Base-by-base conservation (phyloP, 2,329 filamentous ascomycete genomes). In the Talaromyces sp. region DNA sequence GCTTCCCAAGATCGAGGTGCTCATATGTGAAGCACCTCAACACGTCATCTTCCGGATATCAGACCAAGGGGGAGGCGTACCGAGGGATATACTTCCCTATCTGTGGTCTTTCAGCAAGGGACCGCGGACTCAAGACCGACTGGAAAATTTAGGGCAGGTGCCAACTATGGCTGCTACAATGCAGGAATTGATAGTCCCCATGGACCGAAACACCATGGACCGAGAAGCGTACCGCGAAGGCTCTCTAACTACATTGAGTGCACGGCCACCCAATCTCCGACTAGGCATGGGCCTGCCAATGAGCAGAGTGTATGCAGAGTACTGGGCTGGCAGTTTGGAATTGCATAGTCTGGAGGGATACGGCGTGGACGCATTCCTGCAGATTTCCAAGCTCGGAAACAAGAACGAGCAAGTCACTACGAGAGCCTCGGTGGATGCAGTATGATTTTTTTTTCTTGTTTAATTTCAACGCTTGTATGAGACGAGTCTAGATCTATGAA, bases 101-200 rank as follows among this genome's bases (percentile, higher is more conserved):
- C 82, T 99, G 6, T 99, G 95, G 94, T 96, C 92, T 27, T 99
- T 99, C 73, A 92, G 88, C 75, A 97, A 97, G 76, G 93, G 93
- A 0, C 91, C 92, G 1, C 86, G 91, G 38, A 89, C 87, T 61
- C 82, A 88, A 65, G 84, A 86, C 62, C 86, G 91, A 3, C 82
- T 97, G n/a, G 81, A 90, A 67, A 97, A 97, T 72, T 83, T 99
- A 9, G 85, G 85, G 11, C 86, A 88, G 64, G 93, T 99, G 2
- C 94, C 94, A 3, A 89, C 90, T 62, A 89, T 99, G 83, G 90
- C 93, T 12, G 94, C 92, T 21, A 99, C 93, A 0, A 86, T 96
- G 79, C 91, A 97, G 75, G 94, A 97, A 74, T 79, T 96, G 27
- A 85, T 80, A 54, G 77, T 81, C 11, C 73, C 74, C 14, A 69